Evolutionary conservation across 1,139 yeast species (phyloP).

Genomic region (Blastobotrys proliferans): DNA sequence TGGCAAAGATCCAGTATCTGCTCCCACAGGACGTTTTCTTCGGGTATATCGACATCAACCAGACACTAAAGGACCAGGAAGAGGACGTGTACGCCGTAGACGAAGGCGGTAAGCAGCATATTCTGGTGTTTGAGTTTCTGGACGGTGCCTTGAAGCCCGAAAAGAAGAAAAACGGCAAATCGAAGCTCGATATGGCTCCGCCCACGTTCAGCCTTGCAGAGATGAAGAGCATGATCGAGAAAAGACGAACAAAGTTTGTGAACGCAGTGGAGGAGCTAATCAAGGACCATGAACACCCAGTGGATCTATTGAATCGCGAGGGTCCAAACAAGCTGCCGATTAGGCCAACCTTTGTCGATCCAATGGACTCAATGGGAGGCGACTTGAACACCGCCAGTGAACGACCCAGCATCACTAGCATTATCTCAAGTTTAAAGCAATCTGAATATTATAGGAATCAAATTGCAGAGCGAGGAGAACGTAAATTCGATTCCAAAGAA

Average conservation of each 20-base stretch:
- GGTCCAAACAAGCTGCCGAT: conserved; percentile 46
- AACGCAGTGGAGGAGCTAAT: conserved; percentile 41
- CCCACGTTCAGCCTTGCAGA: conserved; percentile 48
- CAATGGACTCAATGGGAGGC: conserved; percentile 20
- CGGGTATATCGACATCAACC: conserved; percentile 49
- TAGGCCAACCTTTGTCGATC: conserved; percentile 17
- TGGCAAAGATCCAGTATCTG: conserved; percentile 59
- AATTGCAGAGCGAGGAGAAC: conserved; percentile 46
- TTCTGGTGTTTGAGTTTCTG: conserved; percentile 70
- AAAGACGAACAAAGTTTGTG: conserved; percentile 54
- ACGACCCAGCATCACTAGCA: conserved; percentile 34
- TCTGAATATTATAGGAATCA: conserved; percentile 49
- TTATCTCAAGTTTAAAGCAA: conserved; percentile 46
- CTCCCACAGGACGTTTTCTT: conserved; percentile 66
- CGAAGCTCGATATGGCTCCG: neutral
- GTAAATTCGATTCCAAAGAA: conserved; percentile 41
- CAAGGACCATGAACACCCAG: conserved; percentile 34
- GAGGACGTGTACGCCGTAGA: conserved; percentile 28
- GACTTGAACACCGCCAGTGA: conserved; percentile 25
- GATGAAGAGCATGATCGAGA: conserved; percentile 56
- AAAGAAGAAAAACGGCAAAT: conserved; percentile 6
- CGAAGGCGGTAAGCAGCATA: conserved; percentile 24
- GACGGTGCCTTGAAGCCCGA: conserved; percentile 55
- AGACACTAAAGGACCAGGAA: conserved; percentile 6
- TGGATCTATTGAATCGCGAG: conserved; percentile 34